Evolutionary conservation across 805 yeast genomes (phyloP).

Genomic region (Pichia nakasei): DNA sequence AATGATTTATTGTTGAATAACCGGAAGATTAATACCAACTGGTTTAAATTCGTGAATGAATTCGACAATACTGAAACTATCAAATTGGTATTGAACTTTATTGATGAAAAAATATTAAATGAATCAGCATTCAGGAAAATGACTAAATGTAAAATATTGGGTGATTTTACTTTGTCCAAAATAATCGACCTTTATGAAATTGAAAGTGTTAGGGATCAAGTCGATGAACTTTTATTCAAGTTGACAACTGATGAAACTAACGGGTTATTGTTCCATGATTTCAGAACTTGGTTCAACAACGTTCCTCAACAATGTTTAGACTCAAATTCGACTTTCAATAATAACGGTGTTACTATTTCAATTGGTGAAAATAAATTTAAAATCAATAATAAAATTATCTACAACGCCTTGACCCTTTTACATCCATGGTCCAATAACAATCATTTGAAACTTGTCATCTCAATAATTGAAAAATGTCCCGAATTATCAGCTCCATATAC

Average conservation of each 20-base stretch:
- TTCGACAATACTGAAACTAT: constrained; percentile 43
- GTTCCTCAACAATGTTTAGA: constrained; percentile 14
- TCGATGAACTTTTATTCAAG: constrained; percentile 39
- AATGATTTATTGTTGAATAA: constrained; percentile 53
- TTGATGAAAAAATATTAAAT: constrained; percentile 42
- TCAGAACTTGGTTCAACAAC: constrained; percentile 40
- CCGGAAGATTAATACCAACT: constrained; percentile 49
- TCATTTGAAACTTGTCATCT: constrained; percentile 48
- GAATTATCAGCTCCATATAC: constrained; percentile 71
- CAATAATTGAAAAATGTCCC: constrained; percentile 44
- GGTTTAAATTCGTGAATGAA: constrained; percentile 55
- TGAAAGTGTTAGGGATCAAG: constrained; percentile 27
- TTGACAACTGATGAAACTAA: constrained; percentile 40
- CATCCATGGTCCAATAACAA: constrained; percentile 74
- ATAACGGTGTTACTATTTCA: constrained; percentile 34
- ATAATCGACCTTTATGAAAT: constrained; percentile 40
- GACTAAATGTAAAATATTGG: constrained; percentile 66
- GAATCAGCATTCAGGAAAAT: constrained; percentile 58
- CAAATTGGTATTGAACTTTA: constrained; percentile 32
- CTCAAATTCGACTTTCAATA: not conserved
- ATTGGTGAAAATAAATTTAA: constrained; percentile 46
- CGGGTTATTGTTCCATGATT: constrained; percentile 40
- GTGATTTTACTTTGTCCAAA: constrained; percentile 62
- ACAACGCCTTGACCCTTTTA: constrained; percentile 50
- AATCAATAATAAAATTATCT: constrained; percentile 60